A percentile compares a stretch with the other conserved stretches of the same genome.
Evolutionary conservation across 1,284 basidiomycete species (phyloP).

Genomic region (Crucibulum parvulum): DNA sequence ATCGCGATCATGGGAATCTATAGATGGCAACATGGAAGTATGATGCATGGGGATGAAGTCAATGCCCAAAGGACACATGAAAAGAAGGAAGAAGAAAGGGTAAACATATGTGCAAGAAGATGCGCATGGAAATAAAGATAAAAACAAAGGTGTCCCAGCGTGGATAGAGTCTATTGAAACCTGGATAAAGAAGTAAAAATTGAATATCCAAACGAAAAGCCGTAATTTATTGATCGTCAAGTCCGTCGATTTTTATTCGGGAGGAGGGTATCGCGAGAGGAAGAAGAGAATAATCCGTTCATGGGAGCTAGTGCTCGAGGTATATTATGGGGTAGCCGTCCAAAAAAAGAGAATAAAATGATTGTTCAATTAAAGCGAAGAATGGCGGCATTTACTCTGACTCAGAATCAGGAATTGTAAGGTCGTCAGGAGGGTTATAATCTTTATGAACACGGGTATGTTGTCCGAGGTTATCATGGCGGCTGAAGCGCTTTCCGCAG

Average conservation of each 20-base stretch:
- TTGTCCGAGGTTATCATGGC: constrained; percentile 86
- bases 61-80: neutral
- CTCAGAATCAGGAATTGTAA: constrained; percentile 3
- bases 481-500: constrained; percentile 84
- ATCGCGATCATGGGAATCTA: neutral
- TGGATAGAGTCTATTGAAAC: too few relatives aligned
- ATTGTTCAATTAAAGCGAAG: too few relatives aligned
- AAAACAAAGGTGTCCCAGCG: too few relatives aligned
- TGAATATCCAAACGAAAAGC: too few relatives aligned
- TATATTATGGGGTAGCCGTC: neutral
- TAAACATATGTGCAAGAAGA: neutral
- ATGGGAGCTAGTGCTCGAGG: neutral
- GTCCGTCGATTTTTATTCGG: too few relatives aligned
- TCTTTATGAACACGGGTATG: constrained; percentile 70
- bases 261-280: neutral
- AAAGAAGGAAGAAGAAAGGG: neutral
- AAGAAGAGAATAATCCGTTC: neutral
- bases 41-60: neutral
- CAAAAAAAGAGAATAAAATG: neutral
- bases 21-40: neutral
- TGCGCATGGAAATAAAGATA: too few relatives aligned
- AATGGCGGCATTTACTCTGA: neutral
- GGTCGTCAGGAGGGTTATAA: constrained; percentile 34
- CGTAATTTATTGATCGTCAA: too few relatives aligned
- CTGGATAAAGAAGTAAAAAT: too few relatives aligned